These are phyloP conservation scores for Suhomyces atakaporum DNA, from an alignment of 1,139 yeast genomes.

Conservation along the genomic window DNA sequence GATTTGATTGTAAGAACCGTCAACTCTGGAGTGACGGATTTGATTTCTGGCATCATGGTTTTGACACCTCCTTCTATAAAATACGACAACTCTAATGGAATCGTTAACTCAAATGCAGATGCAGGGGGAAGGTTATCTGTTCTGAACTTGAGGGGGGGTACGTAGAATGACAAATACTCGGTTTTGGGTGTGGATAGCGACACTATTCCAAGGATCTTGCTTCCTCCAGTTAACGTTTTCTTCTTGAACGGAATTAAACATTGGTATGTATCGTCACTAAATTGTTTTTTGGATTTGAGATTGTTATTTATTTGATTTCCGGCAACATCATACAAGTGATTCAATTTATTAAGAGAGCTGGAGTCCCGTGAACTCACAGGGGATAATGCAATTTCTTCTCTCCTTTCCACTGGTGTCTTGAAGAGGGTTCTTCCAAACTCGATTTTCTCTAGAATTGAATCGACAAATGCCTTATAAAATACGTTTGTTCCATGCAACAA, in stretches of 20 bases:
- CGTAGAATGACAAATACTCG: constrained; percentile 31
- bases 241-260: constrained; percentile 37
- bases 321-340: constrained; percentile 37
- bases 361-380: constrained; percentile 21
- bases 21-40: constrained; percentile 32
- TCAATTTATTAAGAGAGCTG: constrained; percentile 25
- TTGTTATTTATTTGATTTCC: constrained; percentile 21
- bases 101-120: constrained; percentile 23
- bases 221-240: constrained; percentile 38
- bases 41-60: constrained; percentile 30
- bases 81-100: constrained; percentile 41
- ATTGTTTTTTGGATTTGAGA: constrained; percentile 18
- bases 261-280: constrained; percentile 32
- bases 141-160: constrained; percentile 37
- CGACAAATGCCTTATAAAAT: constrained; percentile 42
- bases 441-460: constrained; percentile 33
- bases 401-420: constrained; percentile 8
- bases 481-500: constrained; percentile 26
- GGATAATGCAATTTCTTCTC: constrained; percentile 14
- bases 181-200: constrained; percentile 41
- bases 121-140: constrained; percentile 10
- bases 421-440: constrained; percentile 29
- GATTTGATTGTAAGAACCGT: constrained; percentile 38
- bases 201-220: constrained; percentile 36
- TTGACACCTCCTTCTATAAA: constrained; percentile 22